A percentile compares a stretch with the other conserved stretches of the same genome.
phyloP scores from a whole-genome alignment of 495 filamentous ascomycete species.

The Tuber indicum region DNA sequence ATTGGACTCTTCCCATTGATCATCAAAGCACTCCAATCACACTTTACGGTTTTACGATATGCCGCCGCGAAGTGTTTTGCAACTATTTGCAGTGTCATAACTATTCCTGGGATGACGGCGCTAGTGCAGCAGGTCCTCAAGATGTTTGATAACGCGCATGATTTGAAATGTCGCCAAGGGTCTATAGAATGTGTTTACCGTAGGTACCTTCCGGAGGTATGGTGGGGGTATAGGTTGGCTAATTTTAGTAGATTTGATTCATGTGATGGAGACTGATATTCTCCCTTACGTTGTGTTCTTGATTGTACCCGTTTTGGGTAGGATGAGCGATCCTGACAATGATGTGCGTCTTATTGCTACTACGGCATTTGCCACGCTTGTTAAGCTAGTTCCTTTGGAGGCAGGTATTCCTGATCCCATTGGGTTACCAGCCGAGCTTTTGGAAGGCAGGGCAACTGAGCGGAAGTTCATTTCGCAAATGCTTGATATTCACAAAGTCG shows the following conservation, averaged over 20 bases:
- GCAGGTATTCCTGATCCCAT: constrained; percentile 96
- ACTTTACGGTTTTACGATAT: constrained; percentile 85
- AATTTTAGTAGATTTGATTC: constrained; percentile 60
- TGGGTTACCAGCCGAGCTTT: constrained; percentile 77
- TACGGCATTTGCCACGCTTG: constrained; percentile 91
- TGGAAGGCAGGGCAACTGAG: constrained; percentile 84
- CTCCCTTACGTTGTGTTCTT: constrained; percentile 98
- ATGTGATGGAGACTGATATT: constrained; percentile 95
- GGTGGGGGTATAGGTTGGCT: neutral
- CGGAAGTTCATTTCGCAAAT: constrained; percentile 95
- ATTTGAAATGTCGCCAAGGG: constrained; percentile 81
- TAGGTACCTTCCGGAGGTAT: constrained; percentile 2
- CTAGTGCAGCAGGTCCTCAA: constrained; percentile 89
- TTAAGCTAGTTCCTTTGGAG: constrained; percentile 97
- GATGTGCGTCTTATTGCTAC: constrained; percentile 91
- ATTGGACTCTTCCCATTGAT: constrained; percentile 77
- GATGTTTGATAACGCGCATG: constrained; percentile 76
- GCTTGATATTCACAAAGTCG: constrained; percentile 90
- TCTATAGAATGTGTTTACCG: constrained; percentile 84
- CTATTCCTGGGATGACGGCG: constrained; percentile 89
- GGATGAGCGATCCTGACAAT: constrained; percentile 98
- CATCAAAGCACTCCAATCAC: constrained; percentile 74
- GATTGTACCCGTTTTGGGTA: constrained; percentile 91
- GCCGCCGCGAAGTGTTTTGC: constrained; percentile 96
- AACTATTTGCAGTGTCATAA: constrained; percentile 92